These are phyloP conservation scores for Penicillium paxilli DNA, from an alignment of 495 filamentous ascomycete genomes.

Conservation along the genomic window DNA sequence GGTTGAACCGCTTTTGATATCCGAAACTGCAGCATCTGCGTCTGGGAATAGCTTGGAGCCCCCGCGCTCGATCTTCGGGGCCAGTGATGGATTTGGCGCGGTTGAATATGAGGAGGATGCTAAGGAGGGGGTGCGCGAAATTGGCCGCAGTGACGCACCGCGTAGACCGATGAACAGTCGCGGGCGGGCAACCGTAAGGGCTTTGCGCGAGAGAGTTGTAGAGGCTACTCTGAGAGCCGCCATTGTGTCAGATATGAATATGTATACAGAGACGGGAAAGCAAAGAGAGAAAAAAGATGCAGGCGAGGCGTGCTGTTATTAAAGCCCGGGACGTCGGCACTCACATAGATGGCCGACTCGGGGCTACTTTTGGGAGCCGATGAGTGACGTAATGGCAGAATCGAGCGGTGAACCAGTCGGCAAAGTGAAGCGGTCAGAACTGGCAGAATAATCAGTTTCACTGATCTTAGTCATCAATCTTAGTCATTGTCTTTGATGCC, in stretches of 20 bases:
- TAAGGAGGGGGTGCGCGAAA: constrained; percentile 1
- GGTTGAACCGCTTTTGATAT: constrained; percentile 71
- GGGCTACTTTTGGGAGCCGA: not conserved
- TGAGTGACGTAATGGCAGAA: not conserved
- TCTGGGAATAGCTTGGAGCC: constrained; percentile 69
- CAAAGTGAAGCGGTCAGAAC: too few species aligned
- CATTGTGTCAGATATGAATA: constrained; percentile 21
- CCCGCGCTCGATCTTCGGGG: constrained; percentile 38
- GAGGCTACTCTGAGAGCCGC: constrained; percentile 29
- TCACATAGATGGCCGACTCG: not conserved
- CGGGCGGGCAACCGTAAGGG: constrained; percentile 22
- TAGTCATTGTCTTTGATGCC: too few species aligned
- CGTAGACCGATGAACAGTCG: constrained; percentile 25
- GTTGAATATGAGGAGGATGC: constrained; percentile 23
- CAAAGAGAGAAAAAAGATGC: not conserved
- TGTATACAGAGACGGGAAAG: not conserved
- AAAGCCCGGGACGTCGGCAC: too few species aligned
- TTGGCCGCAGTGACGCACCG: constrained; percentile 14
- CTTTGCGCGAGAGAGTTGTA: constrained; percentile 29
- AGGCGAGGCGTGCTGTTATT: too few species aligned
- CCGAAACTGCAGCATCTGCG: constrained; percentile 69
- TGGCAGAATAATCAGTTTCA: too few species aligned
- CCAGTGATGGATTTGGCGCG: constrained; percentile 2
- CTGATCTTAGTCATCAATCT: too few species aligned
- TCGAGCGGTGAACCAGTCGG: too few species aligned